phyloP scores from a whole-genome alignment of 1,139 yeast genomes.

The Kodamaea sp. region DNA sequence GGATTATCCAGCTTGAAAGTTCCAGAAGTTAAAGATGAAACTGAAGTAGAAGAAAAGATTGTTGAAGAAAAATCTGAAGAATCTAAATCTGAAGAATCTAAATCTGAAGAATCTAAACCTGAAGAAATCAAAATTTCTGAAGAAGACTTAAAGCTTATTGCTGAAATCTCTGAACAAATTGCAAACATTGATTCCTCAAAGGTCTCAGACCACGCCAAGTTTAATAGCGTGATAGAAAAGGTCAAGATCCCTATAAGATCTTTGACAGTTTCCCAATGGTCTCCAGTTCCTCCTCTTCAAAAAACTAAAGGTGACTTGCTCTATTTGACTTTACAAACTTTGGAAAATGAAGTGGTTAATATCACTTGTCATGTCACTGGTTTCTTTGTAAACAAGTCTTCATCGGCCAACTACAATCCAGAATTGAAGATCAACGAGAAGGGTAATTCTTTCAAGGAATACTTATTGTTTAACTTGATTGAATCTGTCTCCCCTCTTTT shows the following conservation, averaged over 20 bases:
- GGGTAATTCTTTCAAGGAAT: constrained; percentile 33
- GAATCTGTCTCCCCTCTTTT: constrained; percentile 53
- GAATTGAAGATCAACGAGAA: constrained; percentile 42
- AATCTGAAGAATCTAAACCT: constrained; percentile 2
- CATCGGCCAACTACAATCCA: constrained; percentile 70
- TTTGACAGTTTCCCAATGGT: constrained; percentile 74
- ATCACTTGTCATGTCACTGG: constrained; percentile 79
- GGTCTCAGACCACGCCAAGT: constrained; percentile 12
- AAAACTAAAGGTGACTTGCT: constrained; percentile 70
- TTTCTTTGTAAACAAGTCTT: constrained; percentile 68
- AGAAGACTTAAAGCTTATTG: constrained; percentile 9
- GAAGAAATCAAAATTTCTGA: constrained; percentile 17
- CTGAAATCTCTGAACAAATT: constrained; percentile 11
- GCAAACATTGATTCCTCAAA: constrained; percentile 5
- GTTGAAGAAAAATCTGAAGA: constrained; percentile 8
- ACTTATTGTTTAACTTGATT: constrained; percentile 53
- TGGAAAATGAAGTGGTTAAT: constrained; percentile 76
- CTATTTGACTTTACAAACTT: constrained; percentile 69
- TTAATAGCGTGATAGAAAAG: constrained; percentile 21
- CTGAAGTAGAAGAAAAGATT: constrained; percentile 2
- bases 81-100: constrained; percentile 9
- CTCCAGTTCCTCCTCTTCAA: constrained; percentile 73
- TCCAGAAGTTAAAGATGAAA: constrained; percentile 9
- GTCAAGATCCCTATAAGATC: constrained; percentile 48
- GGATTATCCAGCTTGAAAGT: constrained; percentile 24